Evolutionary conservation across 371 early-diverging fungal genomes (phyloP).

Genomic region (Choanephora cucurbitarum): DNA sequence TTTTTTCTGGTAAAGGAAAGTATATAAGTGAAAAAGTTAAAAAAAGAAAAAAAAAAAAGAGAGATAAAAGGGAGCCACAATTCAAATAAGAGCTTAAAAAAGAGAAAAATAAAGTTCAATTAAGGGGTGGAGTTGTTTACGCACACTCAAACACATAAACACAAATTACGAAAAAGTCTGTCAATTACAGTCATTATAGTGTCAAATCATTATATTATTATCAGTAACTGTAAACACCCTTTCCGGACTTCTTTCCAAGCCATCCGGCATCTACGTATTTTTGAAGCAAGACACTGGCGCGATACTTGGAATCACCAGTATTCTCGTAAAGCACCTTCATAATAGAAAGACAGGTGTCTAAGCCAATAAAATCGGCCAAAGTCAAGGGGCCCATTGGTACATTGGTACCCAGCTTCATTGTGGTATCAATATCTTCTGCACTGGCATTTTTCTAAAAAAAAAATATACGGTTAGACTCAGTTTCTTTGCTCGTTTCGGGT

Average conservation of each 20-base stretch:
- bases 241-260: slow-evolving; percentile 91
- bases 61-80: not conserved
- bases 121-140: not conserved
- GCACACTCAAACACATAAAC: not conserved
- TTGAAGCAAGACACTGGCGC: slow-evolving; percentile 89
- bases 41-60: not conserved
- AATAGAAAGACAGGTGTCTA: slow-evolving; percentile 97
- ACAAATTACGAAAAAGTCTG: not conserved
- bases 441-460: slow-evolving; percentile 81
- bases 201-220: not conserved
- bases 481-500: no score
- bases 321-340: slow-evolving; percentile 93
- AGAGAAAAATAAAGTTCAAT: not conserved
- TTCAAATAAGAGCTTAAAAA: no score
- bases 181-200: not conserved
- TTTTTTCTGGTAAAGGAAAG: not conserved
- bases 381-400: slow-evolving; percentile 98
- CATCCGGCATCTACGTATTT: slow-evolving; percentile 98
- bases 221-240: slow-evolving; percentile 87
- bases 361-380: slow-evolving; percentile 96
- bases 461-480: slow-evolving; percentile 6
- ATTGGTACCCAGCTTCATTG: slow-evolving; percentile 97
- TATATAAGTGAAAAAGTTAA: not conserved
- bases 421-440: slow-evolving; percentile 96
- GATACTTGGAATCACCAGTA: slow-evolving; percentile 96